Evolutionary conservation across 805 yeast species (phyloP).

Genomic region (Teunomyces cretensis): DNA sequence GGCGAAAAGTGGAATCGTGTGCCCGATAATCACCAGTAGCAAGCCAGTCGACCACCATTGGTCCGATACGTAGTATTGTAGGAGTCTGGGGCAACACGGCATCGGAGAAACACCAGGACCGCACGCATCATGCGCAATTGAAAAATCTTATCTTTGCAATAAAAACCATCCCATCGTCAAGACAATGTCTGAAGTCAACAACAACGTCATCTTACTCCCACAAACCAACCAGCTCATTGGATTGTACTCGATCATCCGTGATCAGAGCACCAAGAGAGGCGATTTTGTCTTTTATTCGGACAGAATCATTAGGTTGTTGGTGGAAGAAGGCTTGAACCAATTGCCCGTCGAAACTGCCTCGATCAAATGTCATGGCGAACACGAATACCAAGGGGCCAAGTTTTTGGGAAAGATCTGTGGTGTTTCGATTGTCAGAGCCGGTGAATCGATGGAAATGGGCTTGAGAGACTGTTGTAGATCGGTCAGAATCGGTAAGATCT

Average conservation of each 20-base stretch:
- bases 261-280: conserved; percentile 74
- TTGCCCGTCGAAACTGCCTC: conserved; percentile 75
- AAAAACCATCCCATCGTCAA: neutral
- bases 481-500: conserved; percentile 92
- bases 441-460: conserved; percentile 99
- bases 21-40: neutral
- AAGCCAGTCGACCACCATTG: neutral
- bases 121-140: neutral
- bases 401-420: conserved; percentile 96
- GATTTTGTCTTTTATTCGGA: conserved; percentile 96
- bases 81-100: too few species aligned
- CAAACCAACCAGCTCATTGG: conserved; percentile 90
- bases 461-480: conserved; percentile 95
- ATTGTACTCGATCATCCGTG: conserved; percentile 87
- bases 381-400: conserved; percentile 68
- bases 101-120: neutral
- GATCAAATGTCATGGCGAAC: conserved; percentile 77
- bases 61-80: too few species aligned
- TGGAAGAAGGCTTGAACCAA: conserved; percentile 93
- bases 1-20: too few species aligned
- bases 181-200: conserved; percentile 19
- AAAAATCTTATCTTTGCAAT: neutral
- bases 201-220: conserved; percentile 68
- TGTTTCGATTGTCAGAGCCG: conserved; percentile 96
- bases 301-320: conserved; percentile 87